A percentile compares a stretch with the other conserved stretches of the same genome.
phyloP scores from a whole-genome alignment of 176 grass and related monocot species.

The Oryza nivara region DNA sequence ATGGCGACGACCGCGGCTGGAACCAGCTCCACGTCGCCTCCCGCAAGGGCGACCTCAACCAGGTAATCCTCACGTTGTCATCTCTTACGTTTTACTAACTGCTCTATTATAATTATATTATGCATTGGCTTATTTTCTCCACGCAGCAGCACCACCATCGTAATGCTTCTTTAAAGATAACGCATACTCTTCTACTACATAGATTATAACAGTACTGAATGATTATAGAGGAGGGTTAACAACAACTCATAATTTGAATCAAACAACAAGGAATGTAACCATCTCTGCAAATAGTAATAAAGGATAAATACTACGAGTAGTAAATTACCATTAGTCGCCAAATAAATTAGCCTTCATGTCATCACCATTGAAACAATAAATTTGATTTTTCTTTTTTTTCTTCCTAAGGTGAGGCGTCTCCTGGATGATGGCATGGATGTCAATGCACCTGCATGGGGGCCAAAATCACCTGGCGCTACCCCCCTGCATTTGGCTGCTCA shows the following conservation, averaged over 20 bases:
- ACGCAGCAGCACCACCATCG: too few species aligned
- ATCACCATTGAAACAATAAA: conserved; percentile 2
- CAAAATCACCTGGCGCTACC: conserved; percentile 79
- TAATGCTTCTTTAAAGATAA: background rate
- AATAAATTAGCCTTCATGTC: background rate
- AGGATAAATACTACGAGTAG: background rate
- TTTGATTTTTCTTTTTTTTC: background rate
- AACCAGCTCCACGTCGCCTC: conserved; percentile 80
- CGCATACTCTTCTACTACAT: background rate
- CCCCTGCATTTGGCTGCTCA: conserved; percentile 92
- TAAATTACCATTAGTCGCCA: background rate
- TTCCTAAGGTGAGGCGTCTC: conserved; percentile 74
- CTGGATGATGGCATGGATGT: conserved; percentile 84
- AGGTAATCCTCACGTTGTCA: conserved; percentile 37
- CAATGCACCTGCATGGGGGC: conserved; percentile 74
- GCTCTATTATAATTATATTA: background rate
- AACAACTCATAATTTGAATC: background rate
- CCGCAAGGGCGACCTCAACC: conserved; percentile 83
- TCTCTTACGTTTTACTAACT: background rate
- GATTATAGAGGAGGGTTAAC: background rate
- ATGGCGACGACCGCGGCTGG: conserved; percentile 70
- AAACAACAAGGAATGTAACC: background rate
- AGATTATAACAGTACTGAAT: background rate
- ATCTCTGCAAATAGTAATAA: too few species aligned
- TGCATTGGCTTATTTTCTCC: too few species aligned